phyloP scores from a whole-genome alignment of 306 rosid genomes.

The Castanea sativa region DNA sequence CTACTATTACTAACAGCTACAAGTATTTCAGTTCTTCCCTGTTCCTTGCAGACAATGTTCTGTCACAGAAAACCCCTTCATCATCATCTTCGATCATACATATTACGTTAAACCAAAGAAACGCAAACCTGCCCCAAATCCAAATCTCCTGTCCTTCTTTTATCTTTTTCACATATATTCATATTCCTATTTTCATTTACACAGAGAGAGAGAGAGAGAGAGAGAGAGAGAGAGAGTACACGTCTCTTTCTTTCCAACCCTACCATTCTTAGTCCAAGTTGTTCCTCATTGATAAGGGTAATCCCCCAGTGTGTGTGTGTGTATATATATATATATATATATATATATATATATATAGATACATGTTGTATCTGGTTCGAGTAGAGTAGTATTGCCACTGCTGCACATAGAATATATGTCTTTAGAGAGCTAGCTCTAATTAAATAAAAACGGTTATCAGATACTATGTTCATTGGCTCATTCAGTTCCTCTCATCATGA shows the following conservation, averaged over 20 bases:
- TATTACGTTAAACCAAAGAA: conserved; percentile 1
- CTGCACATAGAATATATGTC: neutral
- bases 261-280: neutral
- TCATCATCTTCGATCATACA: conserved; percentile 3
- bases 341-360: neutral
- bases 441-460: neutral
- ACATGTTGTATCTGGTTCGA: conserved; percentile 14
- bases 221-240: neutral
- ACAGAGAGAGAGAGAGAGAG: neutral
- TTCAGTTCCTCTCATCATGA: conserved; percentile 31
- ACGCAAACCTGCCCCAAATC: neutral
- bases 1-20: conserved; percentile 12
- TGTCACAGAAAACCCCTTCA: conserved; percentile 4
- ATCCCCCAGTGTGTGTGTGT: conserved; percentile 1
- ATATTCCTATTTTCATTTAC: neutral
- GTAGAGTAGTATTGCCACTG: conserved; percentile 5
- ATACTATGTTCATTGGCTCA: conserved; percentile 37
- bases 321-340: too few relatives aligned
- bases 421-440: neutral
- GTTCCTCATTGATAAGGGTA: neutral
- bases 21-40: conserved; percentile 25
- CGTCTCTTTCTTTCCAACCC: conserved; percentile 1
- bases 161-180: neutral
- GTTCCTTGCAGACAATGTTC: conserved; percentile 13
- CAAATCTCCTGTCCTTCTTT: neutral